Evolutionary conservation across 176 grass and related monocot genomes (phyloP), one percentile per base, ranked within the genome.

Genomic region (Cymbopogon citratus): DNA sequence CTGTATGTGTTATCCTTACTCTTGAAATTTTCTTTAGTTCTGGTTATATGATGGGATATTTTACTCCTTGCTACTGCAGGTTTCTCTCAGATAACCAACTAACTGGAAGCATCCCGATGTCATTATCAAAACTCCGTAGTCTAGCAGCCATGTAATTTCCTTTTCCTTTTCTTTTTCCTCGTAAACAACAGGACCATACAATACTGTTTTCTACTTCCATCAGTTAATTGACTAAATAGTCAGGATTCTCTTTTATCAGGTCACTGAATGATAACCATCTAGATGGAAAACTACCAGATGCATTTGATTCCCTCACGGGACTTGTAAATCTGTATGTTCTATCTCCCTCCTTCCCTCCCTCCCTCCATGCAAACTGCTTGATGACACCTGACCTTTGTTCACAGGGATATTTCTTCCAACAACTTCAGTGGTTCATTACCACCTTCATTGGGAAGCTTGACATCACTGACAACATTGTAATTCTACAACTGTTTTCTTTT

Each of bases 71-170:
- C 59, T 78, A 80, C 66, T 84, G 60, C 91, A 99, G 96, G 73
- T 99, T 99, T 87, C 93, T 99, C 49, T 99, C 96, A 16, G 92
- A 92, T 69, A 99, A 99, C 65, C 89, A 99, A 75, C 84, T 99
- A 81, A 95, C 87, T 49, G 96, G 96, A 90, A 95, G 96, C 85
- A 99, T 99, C 43, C 96, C 96, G n/a, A 26, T 49, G 71, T 91
- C 96, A 76, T 81, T 99, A 81, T 99, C 96, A 59, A 87, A 90
- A 43, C 80, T 99, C 25, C 75, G 67, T 26, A 80, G 90, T 86
- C 79, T 99, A 83, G 40, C 92, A 72, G 96, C 81, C 77, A 93
- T 99, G 96, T 95, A 99, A 44, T 79, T 56, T n/a, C 56, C 25
- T 60, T 62, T 76, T 87, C 61, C 38, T 65, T 28, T 69, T 62